A percentile compares a stretch with the other conserved stretches of the same genome.
Evolutionary conservation across 179 eudicot genomes (phyloP).

Genomic region (Beta macrorhiza): DNA sequence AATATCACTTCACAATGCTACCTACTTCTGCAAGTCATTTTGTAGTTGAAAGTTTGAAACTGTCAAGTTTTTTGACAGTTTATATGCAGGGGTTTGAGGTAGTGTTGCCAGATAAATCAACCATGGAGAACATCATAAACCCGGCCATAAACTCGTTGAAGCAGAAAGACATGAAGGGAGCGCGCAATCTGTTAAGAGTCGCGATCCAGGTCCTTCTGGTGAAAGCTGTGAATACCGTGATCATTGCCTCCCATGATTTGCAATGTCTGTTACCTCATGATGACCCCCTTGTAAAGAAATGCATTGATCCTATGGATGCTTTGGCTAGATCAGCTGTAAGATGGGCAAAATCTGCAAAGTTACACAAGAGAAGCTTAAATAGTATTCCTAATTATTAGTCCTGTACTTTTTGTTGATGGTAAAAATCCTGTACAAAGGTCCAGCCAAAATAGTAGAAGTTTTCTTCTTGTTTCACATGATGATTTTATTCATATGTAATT

Average conservation of each 20-base stretch:
- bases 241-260: constrained; percentile 66
- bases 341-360: constrained; percentile 42
- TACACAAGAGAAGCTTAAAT: constrained; percentile 14
- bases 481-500: background rate
- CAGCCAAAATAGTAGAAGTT: background rate
- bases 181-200: constrained; percentile 62
- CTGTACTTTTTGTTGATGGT: background rate
- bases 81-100: constrained; percentile 69
- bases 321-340: constrained; percentile 57
- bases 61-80: background rate
- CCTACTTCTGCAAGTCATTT: no score
- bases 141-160: constrained; percentile 58
- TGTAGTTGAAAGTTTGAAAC: no score
- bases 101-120: constrained; percentile 59
- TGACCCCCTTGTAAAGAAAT: constrained; percentile 68
- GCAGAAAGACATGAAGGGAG: constrained; percentile 65
- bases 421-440: background rate
- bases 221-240: constrained; percentile 57
- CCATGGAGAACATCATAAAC: constrained; percentile 47
- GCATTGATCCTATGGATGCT: constrained; percentile 76
- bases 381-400: background rate
- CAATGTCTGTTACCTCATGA: constrained; percentile 53
- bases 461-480: background rate
- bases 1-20: no score
- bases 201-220: constrained; percentile 65